Base-by-base conservation (phyloP, 768 basidiomycete species). In the Artomyces pyxidatus region DNA sequence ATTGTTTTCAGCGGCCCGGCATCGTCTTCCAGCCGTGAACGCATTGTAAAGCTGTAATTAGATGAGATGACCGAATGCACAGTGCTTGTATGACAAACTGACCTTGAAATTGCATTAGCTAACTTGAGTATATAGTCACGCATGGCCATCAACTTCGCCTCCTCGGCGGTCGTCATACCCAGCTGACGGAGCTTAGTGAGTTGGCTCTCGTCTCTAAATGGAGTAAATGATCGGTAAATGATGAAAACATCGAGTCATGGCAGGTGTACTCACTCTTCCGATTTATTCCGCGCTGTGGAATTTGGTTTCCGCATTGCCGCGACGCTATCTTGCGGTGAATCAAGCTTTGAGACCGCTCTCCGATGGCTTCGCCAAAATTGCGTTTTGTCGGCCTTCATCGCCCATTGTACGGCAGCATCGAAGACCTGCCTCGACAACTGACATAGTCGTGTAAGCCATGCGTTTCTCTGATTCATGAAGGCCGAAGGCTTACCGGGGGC, bases 401-500 rank as follows among this genome's bases (percentile, higher is more conserved):
- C 93, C 88, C 94, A 96, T 37, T 81, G 74, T 16, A 93, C 75
- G 0, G 90, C 85, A 0, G 88, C 82, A 54, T 94, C 89, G 49
- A 95, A 82, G 26, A 94, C 81, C 43, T 83, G 78, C 38, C 94
- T 72, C 54, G 80, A 60, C 21, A 83, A 59, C 77, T 80, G 52
- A 14, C 26, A 22, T 37, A 48, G 38, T 52, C n/a, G n/a, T n/a
- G n/a, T n/a, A n/a, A n/a, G n/a, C n/a, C n/a, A n/a, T n/a, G n/a
- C n/a, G n/a, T n/a, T n/a, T n/a, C n/a, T n/a, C n/a, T 14, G 23
- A 27, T 2, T 17, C 27, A 26, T 3, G 23, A 49, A 27, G 22
- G 16, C 27, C 16, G 21, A 38, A 4, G 3, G 64, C 86, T 28
- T 62, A 97, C 94, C 1, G 89, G 83, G 42, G 81, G 72, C 52